Percentiles rank a stretch among this genome's conserved stretches.
These are phyloP conservation scores for Xerophyta viscosa DNA, from an alignment of 106 monocot species.

Conservation along the genomic window DNA sequence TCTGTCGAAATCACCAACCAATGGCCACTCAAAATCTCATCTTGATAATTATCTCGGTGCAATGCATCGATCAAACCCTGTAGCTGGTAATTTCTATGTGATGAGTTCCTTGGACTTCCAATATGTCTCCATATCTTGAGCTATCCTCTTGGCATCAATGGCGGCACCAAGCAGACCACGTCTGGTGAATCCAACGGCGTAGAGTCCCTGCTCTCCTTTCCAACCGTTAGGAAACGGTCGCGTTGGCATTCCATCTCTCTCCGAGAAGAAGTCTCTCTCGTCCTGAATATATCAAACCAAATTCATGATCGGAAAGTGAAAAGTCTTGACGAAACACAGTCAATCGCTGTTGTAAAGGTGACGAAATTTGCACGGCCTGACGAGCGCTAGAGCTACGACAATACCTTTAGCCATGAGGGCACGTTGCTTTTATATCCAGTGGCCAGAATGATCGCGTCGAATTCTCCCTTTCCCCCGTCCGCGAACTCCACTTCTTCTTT, in stretches of 20 bases:
- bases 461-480: slow-evolving; percentile 36
- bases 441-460: slow-evolving; percentile 51
- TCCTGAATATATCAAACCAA: slow-evolving; percentile 1
- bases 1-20: too few relatives aligned
- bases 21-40: too few relatives aligned
- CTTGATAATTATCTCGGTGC: too few relatives aligned
- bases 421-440: slow-evolving; percentile 72
- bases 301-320: not conserved
- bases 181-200: slow-evolving; percentile 72
- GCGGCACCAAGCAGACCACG: slow-evolving; percentile 61
- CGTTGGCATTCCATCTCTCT: slow-evolving; percentile 55
- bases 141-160: slow-evolving; percentile 60
- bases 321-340: too few relatives aligned
- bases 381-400: too few relatives aligned
- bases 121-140: slow-evolving; percentile 47
- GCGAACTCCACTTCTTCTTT: slow-evolving; percentile 34
- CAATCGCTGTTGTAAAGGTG: too few relatives aligned
- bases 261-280: slow-evolving; percentile 79
- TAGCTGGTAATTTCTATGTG: too few relatives aligned
- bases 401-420: slow-evolving; percentile 65
- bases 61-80: too few relatives aligned
- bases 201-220: slow-evolving; percentile 67
- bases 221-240: slow-evolving; percentile 71
- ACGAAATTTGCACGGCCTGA: too few relatives aligned
- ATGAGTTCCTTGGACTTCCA: too few relatives aligned